Conservation (phyloP, 2,329 filamentous ascomycete genomes). For the Phialocephala subalpina region DNA sequence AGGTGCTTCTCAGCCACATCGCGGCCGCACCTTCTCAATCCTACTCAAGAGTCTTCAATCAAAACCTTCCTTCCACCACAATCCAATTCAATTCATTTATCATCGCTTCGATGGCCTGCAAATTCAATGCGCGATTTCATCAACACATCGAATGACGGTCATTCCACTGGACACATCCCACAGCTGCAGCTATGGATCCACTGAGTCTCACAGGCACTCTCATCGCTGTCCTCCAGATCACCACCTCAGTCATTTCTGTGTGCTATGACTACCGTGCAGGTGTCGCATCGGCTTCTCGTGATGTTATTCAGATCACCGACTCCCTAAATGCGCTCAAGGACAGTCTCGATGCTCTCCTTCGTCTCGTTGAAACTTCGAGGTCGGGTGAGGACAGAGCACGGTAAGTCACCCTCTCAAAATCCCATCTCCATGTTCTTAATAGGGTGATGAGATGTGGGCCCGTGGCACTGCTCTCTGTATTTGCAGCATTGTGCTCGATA, state of each 20-base stretch:
- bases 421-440: too few relatives aligned
- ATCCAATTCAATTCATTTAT: neutral
- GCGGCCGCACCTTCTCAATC: neutral
- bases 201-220: conserved; percentile 34
- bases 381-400: conserved; percentile 5
- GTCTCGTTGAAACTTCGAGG: conserved; percentile 28
- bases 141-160: neutral
- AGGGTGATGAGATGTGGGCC: too few relatives aligned
- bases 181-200: conserved; percentile 30
- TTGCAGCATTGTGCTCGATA: too few relatives aligned
- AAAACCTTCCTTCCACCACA: neutral
- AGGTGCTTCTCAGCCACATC: neutral
- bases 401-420: too few relatives aligned
- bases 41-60: neutral
- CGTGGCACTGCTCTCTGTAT: too few relatives aligned
- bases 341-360: conserved; percentile 32
- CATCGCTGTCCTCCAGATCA: conserved; percentile 37
- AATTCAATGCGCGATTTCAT: neutral
- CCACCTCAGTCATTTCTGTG: conserved; percentile 30
- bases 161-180: neutral
- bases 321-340: conserved; percentile 32
- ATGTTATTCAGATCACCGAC: conserved; percentile 31
- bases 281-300: conserved; percentile 25
- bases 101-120: neutral
- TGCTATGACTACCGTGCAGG: conserved; percentile 37